These are phyloP conservation scores for Lentinula raphanica DNA, from an alignment of 768 basidiomycete genomes.

Conservation along the genomic window DNA sequence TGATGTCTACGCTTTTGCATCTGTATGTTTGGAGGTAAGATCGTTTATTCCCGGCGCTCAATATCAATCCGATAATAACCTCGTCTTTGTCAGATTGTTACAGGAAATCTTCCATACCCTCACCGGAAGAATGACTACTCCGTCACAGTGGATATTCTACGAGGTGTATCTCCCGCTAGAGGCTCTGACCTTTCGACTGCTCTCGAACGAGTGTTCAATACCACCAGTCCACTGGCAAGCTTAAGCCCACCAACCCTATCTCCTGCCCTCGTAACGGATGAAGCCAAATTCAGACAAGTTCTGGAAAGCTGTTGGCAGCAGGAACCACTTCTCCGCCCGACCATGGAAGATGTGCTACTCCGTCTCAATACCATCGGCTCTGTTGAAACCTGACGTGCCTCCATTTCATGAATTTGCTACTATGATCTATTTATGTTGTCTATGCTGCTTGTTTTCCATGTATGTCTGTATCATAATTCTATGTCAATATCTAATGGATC, in stretches of 20 bases:
- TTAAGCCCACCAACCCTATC: background rate
- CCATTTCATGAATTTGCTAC: background rate
- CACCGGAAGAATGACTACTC: slow-evolving; percentile 51
- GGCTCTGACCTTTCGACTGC: slow-evolving; percentile 18
- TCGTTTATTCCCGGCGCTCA: background rate
- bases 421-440: background rate
- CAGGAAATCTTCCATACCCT: slow-evolving; percentile 46
- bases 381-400: background rate
- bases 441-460: no score
- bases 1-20: slow-evolving; percentile 59
- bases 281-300: background rate
- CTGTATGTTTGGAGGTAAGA: slow-evolving; percentile 53
- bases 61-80: background rate
- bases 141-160: slow-evolving; percentile 50
- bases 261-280: background rate
- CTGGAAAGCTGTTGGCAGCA: slow-evolving; percentile 10
- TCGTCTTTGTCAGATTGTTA: slow-evolving; percentile 35
- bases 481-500: no score
- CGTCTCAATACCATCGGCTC: background rate
- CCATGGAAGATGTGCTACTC: slow-evolving; percentile 3
- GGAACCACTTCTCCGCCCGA: background rate
- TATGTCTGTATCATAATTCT: no score
- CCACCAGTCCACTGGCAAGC: background rate
- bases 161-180: slow-evolving; percentile 43
- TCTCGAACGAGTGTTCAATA: background rate